Evolutionary conservation across 2,329 filamentous ascomycete genomes (phyloP), one percentile per base, ranked within the genome.

Genomic region (Aspergillus floridensis): DNA sequence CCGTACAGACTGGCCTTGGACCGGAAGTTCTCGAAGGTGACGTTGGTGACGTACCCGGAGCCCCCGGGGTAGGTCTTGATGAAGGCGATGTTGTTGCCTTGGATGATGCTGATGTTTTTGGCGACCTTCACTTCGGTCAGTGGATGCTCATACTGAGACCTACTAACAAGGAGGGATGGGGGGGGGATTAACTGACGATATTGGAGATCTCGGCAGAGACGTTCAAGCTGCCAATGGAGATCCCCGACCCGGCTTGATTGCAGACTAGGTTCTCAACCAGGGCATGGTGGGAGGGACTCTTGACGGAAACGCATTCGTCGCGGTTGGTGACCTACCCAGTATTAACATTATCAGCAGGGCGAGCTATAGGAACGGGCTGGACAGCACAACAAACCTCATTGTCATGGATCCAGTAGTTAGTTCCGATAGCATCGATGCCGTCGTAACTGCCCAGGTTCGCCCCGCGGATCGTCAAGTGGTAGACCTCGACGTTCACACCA

Each of bases 61-160:
- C 75, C 74, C 4, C 74, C 75, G 0, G 74, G 74, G 58, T 72
- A 77, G 10, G 75, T 76, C 58, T 77, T 77, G 63, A 76, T 77
- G 56, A 77, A 75, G 16, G 70, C 64, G 26, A 77, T 74, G 49
- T 76, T 71, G 52, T 71, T 76, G 4, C 71, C 73, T 54, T 82
- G 67, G 16, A 73, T 71, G 21, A 74, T 71, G 47, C 67, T 72
- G 41, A 77, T 76, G 44, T 77, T 76, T 14, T 68, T 65, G 10
- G 70, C 70, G 52, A 65, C 67, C 70, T 72, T n/a, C 32, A 35
- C 12, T 2, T 16, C 5, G 7, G n/a, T 56, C 10, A 59, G 21
- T 2, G 21, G 21, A 21, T 2, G 21, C 21, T 21, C 21, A 21
- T 21, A 21, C 21, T 21, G 21, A 21, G 21, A 21, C 21, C 21